Percentiles rank a stretch among this genome's conserved stretches.
These are phyloP conservation scores for Fraxinus nigra DNA, from an alignment of 305 asterid genomes.

Conservation along the genomic window DNA sequence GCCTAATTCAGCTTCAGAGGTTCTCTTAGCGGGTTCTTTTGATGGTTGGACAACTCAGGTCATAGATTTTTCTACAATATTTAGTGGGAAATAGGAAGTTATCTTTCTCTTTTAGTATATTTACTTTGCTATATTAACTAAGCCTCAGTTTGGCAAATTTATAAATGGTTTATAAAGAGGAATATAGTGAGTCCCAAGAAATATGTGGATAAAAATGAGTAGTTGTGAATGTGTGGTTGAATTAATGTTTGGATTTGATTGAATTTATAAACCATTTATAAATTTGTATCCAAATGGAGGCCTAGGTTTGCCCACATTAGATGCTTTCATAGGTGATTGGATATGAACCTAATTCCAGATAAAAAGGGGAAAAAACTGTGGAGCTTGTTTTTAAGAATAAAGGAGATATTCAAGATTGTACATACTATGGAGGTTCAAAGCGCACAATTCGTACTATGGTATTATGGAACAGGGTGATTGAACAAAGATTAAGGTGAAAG, in stretches of 20 bases:
- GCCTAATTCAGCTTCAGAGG: conserved; percentile 81
- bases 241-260: not conserved
- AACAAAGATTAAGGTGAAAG: not conserved
- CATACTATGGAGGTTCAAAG: not conserved
- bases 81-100: not conserved
- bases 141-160: not conserved
- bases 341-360: not conserved
- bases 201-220: not conserved
- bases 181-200: not conserved
- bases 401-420: not conserved
- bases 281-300: not conserved
- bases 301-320: not conserved
- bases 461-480: not conserved
- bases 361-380: not conserved
- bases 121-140: not conserved
- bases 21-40: conserved; percentile 76
- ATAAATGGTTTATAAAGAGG: not conserved
- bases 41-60: conserved; percentile 99
- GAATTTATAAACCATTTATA: not conserved
- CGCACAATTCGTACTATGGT: not conserved
- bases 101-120: not conserved
- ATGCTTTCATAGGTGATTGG: not conserved
- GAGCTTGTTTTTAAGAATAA: not conserved
- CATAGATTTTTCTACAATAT: conserved; percentile 13
- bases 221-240: not conserved